Base-by-base conservation (phyloP, 345 rosid genomes). In the Lumnitzera racemosa region DNA sequence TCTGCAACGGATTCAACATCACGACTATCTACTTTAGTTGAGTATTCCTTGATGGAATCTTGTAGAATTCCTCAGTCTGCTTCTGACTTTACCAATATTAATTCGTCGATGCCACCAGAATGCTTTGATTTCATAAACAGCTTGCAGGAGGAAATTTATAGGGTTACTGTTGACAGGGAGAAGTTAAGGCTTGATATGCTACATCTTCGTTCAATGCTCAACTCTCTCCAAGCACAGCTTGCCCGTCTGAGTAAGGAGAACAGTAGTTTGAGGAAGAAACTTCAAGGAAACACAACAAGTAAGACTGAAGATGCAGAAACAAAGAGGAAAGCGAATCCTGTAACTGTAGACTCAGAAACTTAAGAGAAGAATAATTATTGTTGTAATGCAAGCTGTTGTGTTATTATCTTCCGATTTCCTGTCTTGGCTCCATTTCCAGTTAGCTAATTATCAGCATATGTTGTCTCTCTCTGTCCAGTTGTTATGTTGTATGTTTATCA, bases 131-230 rank as follows among this genome's bases (percentile, higher is more conserved):
- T 77, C 60, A 66, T 92, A 58, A 77, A 76, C 3, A 80, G 76
- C 62, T 61, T 87, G 63, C 84, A 83, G 69, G 82, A 75, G 36
- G 86, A 89, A 78, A 58, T 87, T 52, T 87, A 81, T 63, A 80
- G 77, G 67, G 76, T 84, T 61, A 79, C 96, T 6, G 83, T 82
- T 5, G 96, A 87, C 68, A 80, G 77, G 67, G 96, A 82, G 78
- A 71, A 88, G 0, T 51, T 87, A 72, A 87, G 76, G 74, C 84
- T 89, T 24, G 90, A 89, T 66, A 77, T 87, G 89, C 74, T 92
- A 87, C 82, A 88, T 61, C 88, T 88, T 27, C 86, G 83, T 46
- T 79, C 96, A 13, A 85, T 83, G 92, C 81, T 87, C 56, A 85
- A 78, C 70, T 79, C 83, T 67, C 96, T 89, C 54, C 91, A 83